Base-by-base conservation (phyloP, 192 early-diverging fungal genomes). In the Allomyces arbusculus region DNA sequence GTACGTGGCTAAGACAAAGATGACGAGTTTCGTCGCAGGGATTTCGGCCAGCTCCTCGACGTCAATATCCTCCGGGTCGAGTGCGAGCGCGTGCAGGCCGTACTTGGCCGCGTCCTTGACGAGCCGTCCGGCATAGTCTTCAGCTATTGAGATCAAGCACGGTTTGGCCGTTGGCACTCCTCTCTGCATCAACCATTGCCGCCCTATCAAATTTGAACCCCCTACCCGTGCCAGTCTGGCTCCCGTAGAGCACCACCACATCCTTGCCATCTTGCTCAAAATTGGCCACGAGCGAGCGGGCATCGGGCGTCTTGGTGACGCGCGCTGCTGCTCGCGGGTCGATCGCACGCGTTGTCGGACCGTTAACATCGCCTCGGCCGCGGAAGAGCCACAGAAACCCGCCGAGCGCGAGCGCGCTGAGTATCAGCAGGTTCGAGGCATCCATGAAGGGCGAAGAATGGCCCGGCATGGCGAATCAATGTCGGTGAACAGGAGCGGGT, bases 1-100 rank as follows among this genome's bases (percentile, higher is more conserved):
- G 62, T 95, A 93, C 8, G 95, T 99, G 44, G 95, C 93, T 85
- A 99, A 74, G 62, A 96, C 84, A 80, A 95, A 94, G 45, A 94
- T 86, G 44, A 82, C 86, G 61, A 95, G 77, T 66, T 79, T 77
- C 50, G 43, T 61, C 11, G 11, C 14, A 20, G 84, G 84, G 71
- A 90, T 75, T 33, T 79, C 75, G 61, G 85, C 81, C 33, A 99
- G 73, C 61, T 90, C 84, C 66, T 80, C 80, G 84, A 91, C 84
- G 74, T 99, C 92, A 71, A 90, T 96, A 63, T 91, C 86, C 72
- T 99, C 95, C 64, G 86, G 76, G 69, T 99, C 94, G 62, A 85
- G 80, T 23, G 89, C 84, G 77, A 93, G 81, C 20, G 86, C 80
- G 40, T 76, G 81, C 40, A 99, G 75, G 62, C 81, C 78, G 65